These are phyloP conservation scores for Stephania yunnanensis DNA, from an alignment of 164 flowering plant genomes.

Conservation along the genomic window DNA sequence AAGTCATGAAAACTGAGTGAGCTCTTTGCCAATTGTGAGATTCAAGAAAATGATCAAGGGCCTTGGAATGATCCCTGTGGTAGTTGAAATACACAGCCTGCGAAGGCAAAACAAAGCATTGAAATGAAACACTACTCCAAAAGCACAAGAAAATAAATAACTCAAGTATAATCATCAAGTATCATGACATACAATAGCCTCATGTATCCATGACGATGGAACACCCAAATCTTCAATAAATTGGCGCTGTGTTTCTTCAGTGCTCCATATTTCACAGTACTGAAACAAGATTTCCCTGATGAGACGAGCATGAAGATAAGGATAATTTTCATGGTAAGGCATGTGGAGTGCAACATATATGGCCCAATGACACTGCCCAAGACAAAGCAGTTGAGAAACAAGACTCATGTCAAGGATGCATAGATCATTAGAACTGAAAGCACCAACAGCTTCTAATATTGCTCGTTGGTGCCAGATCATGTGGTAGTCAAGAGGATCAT, in stretches of 20 bases:
- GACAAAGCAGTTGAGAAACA: slow-evolving; percentile 74
- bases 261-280: slow-evolving; percentile 88
- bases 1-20: slow-evolving; percentile 77
- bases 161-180: neutral
- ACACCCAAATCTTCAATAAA: slow-evolving; percentile 81
- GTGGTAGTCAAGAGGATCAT: slow-evolving; percentile 94
- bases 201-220: slow-evolving; percentile 85
- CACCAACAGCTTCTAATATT: slow-evolving; percentile 85
- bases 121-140: neutral
- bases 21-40: slow-evolving; percentile 88
- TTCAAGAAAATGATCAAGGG: slow-evolving; percentile 71
- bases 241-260: slow-evolving; percentile 55
- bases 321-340: slow-evolving; percentile 68
- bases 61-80: slow-evolving; percentile 51
- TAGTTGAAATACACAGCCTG: slow-evolving; percentile 82
- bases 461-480: slow-evolving; percentile 99
- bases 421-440: slow-evolving; percentile 72
- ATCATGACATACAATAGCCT: slow-evolving; percentile 67
- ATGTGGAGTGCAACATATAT: slow-evolving; percentile 95
- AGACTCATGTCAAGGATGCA: slow-evolving; percentile 88
- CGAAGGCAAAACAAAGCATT: slow-evolving; percentile 17
- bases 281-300: slow-evolving; percentile 91
- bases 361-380: slow-evolving; percentile 94
- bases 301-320: slow-evolving; percentile 61
- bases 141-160: neutral